These are phyloP conservation scores for Paraphaeosphaeria minitans DNA, from an alignment of 2,329 filamentous ascomycete genomes.

Conservation along the genomic window DNA sequence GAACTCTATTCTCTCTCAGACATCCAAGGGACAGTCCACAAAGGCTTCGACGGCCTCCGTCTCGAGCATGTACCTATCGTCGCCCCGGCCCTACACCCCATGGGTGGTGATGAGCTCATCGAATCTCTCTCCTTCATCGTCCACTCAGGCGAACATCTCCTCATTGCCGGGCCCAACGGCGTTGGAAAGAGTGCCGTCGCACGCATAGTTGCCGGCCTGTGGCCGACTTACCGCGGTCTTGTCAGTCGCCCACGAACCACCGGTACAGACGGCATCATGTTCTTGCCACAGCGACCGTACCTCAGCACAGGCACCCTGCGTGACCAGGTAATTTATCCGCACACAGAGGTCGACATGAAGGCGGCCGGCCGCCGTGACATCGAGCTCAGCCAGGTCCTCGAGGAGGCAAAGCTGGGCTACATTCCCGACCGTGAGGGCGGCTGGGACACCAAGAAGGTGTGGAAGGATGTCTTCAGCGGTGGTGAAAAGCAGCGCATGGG, in stretches of 20 bases:
- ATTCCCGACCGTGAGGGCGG: slow-evolving; percentile 90
- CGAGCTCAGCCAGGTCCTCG: slow-evolving; percentile 77
- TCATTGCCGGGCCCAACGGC: slow-evolving; percentile 94
- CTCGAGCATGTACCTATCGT: slow-evolving; percentile 93
- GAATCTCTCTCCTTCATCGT: slow-evolving; percentile 89
- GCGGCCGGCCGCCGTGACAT: slow-evolving; percentile 77
- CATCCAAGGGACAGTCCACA: slow-evolving; percentile 90
- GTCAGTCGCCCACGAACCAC: slow-evolving; percentile 82
- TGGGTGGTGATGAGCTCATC: slow-evolving; percentile 88
- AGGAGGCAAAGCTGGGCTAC: slow-evolving; percentile 85
- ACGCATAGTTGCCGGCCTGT: slow-evolving; percentile 86
- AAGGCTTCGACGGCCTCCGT: slow-evolving; percentile 91
- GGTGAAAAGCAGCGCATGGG: slow-evolving; percentile 97
- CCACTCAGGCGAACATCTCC: slow-evolving; percentile 85
- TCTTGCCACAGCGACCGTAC: slow-evolving; percentile 92
- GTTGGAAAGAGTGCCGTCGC: slow-evolving; percentile 90
- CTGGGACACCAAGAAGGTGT: slow-evolving; percentile 96
- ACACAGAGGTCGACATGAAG: slow-evolving; percentile 92
- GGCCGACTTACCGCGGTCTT: slow-evolving; percentile 93
- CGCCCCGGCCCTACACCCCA: slow-evolving; percentile 84
- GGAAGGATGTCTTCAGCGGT: slow-evolving; percentile 97
- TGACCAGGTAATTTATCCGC: slow-evolving; percentile 97
- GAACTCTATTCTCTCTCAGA: slow-evolving; percentile 91
- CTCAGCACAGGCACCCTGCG: slow-evolving; percentile 89
- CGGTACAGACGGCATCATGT: slow-evolving; percentile 95